Conservation (phyloP, 495 filamentous ascomycete species). For the Tuber calosporum region DNA sequence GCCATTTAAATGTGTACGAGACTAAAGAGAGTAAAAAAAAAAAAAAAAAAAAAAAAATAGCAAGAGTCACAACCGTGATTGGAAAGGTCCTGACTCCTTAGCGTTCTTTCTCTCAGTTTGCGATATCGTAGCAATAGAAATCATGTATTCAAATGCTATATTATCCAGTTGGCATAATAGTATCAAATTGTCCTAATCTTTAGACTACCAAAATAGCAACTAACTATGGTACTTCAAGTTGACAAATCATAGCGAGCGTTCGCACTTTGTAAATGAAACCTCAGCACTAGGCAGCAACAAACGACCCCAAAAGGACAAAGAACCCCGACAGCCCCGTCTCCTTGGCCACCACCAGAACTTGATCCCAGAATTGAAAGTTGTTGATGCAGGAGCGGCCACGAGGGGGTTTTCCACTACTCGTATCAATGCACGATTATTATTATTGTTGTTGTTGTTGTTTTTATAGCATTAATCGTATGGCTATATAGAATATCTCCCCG, state of each 20-base stretch:
- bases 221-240: no score
- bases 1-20: no score
- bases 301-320: neutral
- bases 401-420: neutral
- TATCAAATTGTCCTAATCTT: no score
- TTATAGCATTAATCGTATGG: neutral
- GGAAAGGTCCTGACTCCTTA: no score
- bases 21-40: no score
- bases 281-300: neutral
- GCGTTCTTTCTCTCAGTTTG: no score
- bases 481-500: neutral
- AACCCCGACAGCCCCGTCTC: neutral
- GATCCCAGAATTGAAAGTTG: neutral
- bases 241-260: neutral
- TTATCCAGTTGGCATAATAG: no score
- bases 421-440: neutral
- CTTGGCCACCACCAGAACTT: neutral
- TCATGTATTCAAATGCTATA: no score
- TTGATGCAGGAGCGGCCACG: neutral
- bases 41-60: no score
- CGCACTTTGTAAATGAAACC: neutral
- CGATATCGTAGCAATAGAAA: no score
- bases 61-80: no score
- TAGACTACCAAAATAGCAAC: no score
- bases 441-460: neutral